Conservation (phyloP, 129 eudicot genomes). For the Dittrichia graveolens region DNA sequence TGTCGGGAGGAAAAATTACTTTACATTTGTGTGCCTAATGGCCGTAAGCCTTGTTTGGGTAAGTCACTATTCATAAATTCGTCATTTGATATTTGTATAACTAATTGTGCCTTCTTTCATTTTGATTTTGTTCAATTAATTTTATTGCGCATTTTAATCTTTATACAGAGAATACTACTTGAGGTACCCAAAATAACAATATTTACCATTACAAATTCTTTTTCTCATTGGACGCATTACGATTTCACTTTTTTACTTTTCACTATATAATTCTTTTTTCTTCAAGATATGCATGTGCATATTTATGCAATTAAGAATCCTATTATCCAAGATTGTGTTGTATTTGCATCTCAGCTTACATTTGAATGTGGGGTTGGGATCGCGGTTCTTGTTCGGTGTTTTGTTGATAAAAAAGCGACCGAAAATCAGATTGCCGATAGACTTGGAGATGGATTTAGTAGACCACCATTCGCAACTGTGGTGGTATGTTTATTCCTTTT, state of each 20-base stretch:
- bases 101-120: conserved; percentile 13
- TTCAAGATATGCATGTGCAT: too few relatives aligned
- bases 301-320: not conserved
- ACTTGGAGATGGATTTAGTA: conserved; percentile 91
- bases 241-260: too few relatives aligned
- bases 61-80: conserved; percentile 31
- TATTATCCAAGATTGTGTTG: not conserved
- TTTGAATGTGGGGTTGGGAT: conserved; percentile 88
- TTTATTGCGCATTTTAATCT: too few relatives aligned
- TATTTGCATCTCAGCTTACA: conserved; percentile 56
- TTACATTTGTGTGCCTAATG: conserved; percentile 82
- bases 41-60: conserved; percentile 88
- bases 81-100: not conserved
- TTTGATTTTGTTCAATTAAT: not conserved
- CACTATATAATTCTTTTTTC: too few relatives aligned
- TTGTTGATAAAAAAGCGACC: conserved; percentile 61
- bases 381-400: conserved; percentile 93
- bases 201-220: too few relatives aligned
- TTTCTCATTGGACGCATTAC: too few relatives aligned
- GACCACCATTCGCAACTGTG: conserved; percentile 88
- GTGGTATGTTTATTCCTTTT: conserved; percentile 53
- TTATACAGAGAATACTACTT: too few relatives aligned
- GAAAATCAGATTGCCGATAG: conserved; percentile 75
- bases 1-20: conserved; percentile 86
- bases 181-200: too few relatives aligned